Conservation (phyloP, 2,329 filamentous ascomycete genomes). For the Acephala macrosclerotiorum region DNA sequence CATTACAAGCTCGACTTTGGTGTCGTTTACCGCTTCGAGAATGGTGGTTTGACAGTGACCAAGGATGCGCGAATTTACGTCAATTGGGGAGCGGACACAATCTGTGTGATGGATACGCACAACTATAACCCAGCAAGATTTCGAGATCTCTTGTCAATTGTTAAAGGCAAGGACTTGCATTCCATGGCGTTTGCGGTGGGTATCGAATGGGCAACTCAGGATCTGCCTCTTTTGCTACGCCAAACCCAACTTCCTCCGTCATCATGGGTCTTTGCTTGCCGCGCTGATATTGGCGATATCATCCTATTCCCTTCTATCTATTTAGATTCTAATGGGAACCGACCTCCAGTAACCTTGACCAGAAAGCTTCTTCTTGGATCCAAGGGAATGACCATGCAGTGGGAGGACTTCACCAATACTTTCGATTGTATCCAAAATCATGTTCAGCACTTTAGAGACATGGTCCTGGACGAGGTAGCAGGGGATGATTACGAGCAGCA, state of each 20-base stretch:
- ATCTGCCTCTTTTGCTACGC: background rate
- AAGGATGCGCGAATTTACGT: conserved; percentile 6
- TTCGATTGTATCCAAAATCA: background rate
- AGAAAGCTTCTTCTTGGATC: background rate
- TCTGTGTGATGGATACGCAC: background rate
- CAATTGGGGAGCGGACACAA: conserved; percentile 8
- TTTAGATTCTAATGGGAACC: background rate
- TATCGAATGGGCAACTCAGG: background rate
- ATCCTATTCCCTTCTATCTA: background rate
- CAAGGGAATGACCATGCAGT: background rate
- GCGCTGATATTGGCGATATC: background rate
- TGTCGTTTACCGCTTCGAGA: background rate
- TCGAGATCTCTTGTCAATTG: background rate
- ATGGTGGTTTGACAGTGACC: background rate
- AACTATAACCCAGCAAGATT: background rate
- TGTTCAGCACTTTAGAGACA: background rate
- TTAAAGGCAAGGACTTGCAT: background rate
- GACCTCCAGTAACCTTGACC: background rate
- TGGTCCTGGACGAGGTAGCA: background rate
- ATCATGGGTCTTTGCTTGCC: background rate
- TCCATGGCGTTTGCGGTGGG: background rate
- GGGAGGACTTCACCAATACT: background rate
- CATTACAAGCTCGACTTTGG: conserved; percentile 8
- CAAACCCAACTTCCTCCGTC: background rate
- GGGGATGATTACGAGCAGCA: too few relatives aligned